Conservation (phyloP, 2,329 filamentous ascomycete species). For the Aspergillus thermomutatus region DNA sequence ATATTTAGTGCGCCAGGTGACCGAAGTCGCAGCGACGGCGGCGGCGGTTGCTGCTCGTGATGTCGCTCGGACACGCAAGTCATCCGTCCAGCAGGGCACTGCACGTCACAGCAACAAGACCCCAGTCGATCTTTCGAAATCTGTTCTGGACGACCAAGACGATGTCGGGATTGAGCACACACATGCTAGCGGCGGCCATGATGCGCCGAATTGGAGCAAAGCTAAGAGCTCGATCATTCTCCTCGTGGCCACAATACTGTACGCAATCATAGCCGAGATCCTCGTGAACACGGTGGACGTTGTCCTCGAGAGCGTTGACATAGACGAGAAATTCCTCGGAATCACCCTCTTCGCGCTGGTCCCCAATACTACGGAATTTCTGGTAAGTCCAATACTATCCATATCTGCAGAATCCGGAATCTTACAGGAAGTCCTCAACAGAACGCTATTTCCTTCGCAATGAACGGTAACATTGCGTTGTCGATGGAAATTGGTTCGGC, state of each 20-base stretch:
- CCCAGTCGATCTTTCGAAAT: conserved; percentile 33
- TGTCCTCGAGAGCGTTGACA: conserved; percentile 83
- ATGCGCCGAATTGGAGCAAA: conserved; percentile 97
- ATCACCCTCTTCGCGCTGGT: conserved; percentile 96
- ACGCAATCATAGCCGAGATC: conserved; percentile 96
- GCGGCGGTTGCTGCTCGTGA: conserved; percentile 84
- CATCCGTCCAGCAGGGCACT: conserved; percentile 39
- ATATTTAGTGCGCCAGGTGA: conserved; percentile 77
- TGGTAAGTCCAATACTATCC: conserved; percentile 57
- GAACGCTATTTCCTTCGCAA: conserved; percentile 98
- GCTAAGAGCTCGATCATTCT: conserved; percentile 87
- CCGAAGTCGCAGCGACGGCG: conserved; percentile 89
- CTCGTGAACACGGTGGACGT: conserved; percentile 95
- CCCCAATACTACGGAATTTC: conserved; percentile 95
- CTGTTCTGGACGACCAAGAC: conserved; percentile 46
- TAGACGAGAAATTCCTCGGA: conserved; percentile 96
- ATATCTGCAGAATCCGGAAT: neutral
- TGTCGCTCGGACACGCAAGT: conserved; percentile 54
- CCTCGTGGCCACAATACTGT: conserved; percentile 82
- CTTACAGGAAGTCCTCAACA: conserved; percentile 33
- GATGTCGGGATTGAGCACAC: conserved; percentile 45
- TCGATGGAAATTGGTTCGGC: conserved; percentile 99
- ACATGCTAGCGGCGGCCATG: conserved; percentile 68
- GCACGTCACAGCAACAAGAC: conserved; percentile 34
- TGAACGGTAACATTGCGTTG: conserved; percentile 98